Percentiles rank a stretch among this genome's conserved stretches.
These are phyloP conservation scores for Zasmidium cellare DNA, from an alignment of 2,329 filamentous ascomycete genomes.

Conservation along the genomic window DNA sequence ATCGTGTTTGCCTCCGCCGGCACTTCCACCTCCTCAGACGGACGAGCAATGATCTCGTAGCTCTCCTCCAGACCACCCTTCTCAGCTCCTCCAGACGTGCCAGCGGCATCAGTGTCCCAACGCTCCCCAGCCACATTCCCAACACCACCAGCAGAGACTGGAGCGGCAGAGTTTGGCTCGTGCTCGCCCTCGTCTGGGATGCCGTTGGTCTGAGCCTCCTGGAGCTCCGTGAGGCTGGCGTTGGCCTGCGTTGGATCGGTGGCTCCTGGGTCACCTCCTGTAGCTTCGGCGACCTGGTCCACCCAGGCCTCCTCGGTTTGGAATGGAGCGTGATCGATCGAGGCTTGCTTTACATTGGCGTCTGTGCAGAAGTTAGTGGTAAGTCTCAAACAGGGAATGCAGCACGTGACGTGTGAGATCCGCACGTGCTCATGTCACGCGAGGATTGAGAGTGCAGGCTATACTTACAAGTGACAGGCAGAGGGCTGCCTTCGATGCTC, in stretches of 20 bases:
- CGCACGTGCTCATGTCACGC: slow-evolving; percentile 6
- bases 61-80: slow-evolving; percentile 59
- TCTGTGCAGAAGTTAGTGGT: slow-evolving; percentile 26
- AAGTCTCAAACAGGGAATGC: slow-evolving; percentile 4
- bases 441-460: background rate
- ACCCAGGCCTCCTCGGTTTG: slow-evolving; percentile 53
- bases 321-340: slow-evolving; percentile 54
- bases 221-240: slow-evolving; percentile 68
- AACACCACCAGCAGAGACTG: slow-evolving; percentile 41
- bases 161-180: slow-evolving; percentile 33
- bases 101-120: slow-evolving; percentile 59
- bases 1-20: slow-evolving; percentile 59
- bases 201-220: slow-evolving; percentile 42
- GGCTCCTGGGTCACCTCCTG: slow-evolving; percentile 32
- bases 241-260: slow-evolving; percentile 67
- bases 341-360: slow-evolving; percentile 39
- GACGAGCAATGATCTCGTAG: slow-evolving; percentile 75
- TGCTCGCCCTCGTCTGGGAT: slow-evolving; percentile 29
- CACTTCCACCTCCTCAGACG: slow-evolving; percentile 72
- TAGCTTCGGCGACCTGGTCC: slow-evolving; percentile 49
- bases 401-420: slow-evolving; percentile 12
- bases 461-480: slow-evolving; percentile 70
- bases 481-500: slow-evolving; percentile 64
- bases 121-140: slow-evolving; percentile 61
- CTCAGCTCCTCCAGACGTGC: slow-evolving; percentile 46